Evolutionary conservation across 441 rosid species (phyloP).

Genomic region (Croton laevigatus): DNA sequence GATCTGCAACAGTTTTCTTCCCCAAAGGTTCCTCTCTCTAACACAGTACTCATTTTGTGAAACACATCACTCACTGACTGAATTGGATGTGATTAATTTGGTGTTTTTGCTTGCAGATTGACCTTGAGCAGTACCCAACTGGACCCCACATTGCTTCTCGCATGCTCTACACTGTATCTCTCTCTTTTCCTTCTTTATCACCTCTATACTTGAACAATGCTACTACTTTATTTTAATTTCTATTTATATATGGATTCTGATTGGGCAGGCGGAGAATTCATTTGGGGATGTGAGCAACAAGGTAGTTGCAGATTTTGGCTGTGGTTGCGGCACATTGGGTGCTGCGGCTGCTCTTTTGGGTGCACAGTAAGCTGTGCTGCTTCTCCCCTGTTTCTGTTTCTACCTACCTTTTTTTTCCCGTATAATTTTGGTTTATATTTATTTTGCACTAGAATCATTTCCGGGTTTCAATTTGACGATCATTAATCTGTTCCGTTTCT

Average conservation of each 20-base stretch:
- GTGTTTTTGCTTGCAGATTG: slow-evolving; percentile 52
- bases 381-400: slow-evolving; percentile 3
- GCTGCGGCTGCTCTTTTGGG: slow-evolving; percentile 84
- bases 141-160: slow-evolving; percentile 98
- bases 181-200: slow-evolving; percentile 1
- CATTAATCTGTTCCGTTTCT: not conserved
- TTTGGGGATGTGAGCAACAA: slow-evolving; percentile 70
- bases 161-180: slow-evolving; percentile 72
- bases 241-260: not conserved
- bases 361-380: slow-evolving; percentile 67
- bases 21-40: slow-evolving; percentile 45
- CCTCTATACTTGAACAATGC: not conserved
- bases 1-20: slow-evolving; percentile 67
- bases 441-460: not conserved
- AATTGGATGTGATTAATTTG: not conserved
- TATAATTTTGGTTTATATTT: not conserved
- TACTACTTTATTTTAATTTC: not conserved
- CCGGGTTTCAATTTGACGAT: too few relatives aligned
- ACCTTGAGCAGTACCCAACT: slow-evolving; percentile 94
- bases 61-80: not conserved
- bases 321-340: slow-evolving; percentile 90
- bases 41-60: not conserved
- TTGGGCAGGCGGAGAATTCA: slow-evolving; percentile 76
- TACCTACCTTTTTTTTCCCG: not conserved
- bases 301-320: slow-evolving; percentile 93